Base-by-base conservation (phyloP, 495 filamentous ascomycete species). In the Annulohypoxylon moriforme region DNA sequence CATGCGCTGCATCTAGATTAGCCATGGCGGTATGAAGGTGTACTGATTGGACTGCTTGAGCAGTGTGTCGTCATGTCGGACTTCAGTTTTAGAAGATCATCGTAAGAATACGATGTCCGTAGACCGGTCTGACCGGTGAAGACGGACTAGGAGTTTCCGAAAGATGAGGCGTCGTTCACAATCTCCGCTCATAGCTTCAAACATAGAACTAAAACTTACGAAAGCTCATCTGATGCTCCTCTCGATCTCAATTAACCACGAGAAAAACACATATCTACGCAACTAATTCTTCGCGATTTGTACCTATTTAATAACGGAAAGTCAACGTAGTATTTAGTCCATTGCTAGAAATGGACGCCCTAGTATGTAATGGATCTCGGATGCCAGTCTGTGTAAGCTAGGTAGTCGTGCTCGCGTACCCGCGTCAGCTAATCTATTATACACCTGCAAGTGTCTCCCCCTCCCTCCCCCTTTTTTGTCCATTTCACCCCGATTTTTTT, bases 391-490 rank as follows among this genome's bases (percentile, higher is more conserved):
- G 40, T 44, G 40, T 44, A 13, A n/a, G 42, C 25, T 16, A 62
- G 16, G 27, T n/a, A n/a, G n/a, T 29, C 36, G 10, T 46, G 38
- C 57, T 31, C 29, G 18, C 18, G 24, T 47, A 4, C 14, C 11
- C 40, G 29, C 27, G 40, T 27, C 33, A 40, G 60, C 47, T 55
- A 64, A 11, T 53, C 60, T 64, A 64, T 65, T 65, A 65, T 65
- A 65, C 62, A 65, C 13, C 33, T 33, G 60, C 60, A 55, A 38
- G 20, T 50, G 20, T 60, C 5, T 29, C 44, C 18, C 10, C 20
- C 8, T 31, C 11, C 18, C 2, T 24, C 13, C 25, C 31, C 16
- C 4, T 36, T 31, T 24, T 44, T 44, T 47, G 1, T 40, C 36
- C 36, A 14, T 40, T 42, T 20, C 57, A 18, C 40, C 40, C 40